Conservation (phyloP, 1,139 yeast genomes). For the Candida neerlandica region DNA sequence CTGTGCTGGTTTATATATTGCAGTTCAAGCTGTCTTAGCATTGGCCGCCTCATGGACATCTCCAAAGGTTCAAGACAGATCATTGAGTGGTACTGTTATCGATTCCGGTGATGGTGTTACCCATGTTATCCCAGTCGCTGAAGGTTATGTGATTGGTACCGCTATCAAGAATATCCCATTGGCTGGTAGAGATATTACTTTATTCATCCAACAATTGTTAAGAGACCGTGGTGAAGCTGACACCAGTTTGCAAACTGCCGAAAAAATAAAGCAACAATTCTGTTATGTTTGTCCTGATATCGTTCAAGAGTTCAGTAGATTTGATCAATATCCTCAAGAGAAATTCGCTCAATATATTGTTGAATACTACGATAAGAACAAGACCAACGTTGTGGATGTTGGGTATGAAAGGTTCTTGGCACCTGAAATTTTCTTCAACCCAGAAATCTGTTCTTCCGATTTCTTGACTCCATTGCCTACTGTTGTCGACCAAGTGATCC, state of each 20-base stretch:
- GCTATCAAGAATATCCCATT: constrained; percentile 97
- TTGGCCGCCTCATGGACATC: constrained; percentile 99
- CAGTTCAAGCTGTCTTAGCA: constrained; percentile 98
- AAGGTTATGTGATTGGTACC: constrained; percentile 96
- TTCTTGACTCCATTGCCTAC: constrained; percentile 94
- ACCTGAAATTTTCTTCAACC: constrained; percentile 97
- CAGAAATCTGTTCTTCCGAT: constrained; percentile 94
- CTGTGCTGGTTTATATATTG: constrained; percentile 97
- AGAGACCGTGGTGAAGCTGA: constrained; percentile 97
- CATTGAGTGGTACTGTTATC: constrained; percentile 96
- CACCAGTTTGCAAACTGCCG: constrained; percentile 93
- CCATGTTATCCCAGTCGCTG: constrained; percentile 98
- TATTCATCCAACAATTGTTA: constrained; percentile 86
- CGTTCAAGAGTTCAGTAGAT: constrained; percentile 92
- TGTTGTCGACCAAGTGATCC: constrained; percentile 93
- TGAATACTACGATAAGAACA: constrained; percentile 72
- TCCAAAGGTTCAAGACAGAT: constrained; percentile 90
- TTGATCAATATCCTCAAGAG: constrained; percentile 86
- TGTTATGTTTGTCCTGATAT: constrained; percentile 98
- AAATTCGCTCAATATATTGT: constrained; percentile 92
- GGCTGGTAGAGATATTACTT: constrained; percentile 97
- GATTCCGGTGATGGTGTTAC: constrained; percentile 98
- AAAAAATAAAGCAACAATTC: constrained; percentile 91
- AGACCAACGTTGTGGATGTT: constrained; percentile 74
- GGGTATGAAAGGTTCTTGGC: constrained; percentile 98